Evolutionary conservation across 352 stramenopile genomes (phyloP).

Genomic region (Saprolegnia diclina): DNA sequence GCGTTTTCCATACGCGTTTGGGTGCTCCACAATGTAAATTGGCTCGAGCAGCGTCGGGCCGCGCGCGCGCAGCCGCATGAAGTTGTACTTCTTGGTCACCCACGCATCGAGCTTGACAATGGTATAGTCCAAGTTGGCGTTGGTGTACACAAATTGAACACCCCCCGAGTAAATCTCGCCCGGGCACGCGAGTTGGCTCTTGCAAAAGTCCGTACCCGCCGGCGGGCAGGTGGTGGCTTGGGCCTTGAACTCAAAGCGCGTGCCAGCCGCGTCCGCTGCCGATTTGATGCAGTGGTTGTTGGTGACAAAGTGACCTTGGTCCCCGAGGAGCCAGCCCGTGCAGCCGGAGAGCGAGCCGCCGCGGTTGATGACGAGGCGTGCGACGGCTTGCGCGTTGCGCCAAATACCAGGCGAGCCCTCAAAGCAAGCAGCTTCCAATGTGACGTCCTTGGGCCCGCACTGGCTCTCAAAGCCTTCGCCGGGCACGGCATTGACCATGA

Average conservation of each 20-base stretch:
- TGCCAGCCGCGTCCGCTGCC: constrained; percentile 38
- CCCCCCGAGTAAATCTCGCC: constrained; percentile 34
- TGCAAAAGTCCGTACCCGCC: constrained; percentile 26
- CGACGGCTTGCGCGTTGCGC: constrained; percentile 43
- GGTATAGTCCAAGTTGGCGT: constrained; percentile 47
- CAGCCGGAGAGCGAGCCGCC: constrained; percentile 29
- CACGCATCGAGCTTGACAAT: constrained; percentile 44
- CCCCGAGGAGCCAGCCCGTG: constrained; percentile 59
- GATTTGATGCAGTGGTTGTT: constrained; percentile 60
- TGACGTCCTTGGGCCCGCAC: constrained; percentile 7
- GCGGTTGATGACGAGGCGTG: constrained; percentile 46
- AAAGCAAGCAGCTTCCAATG: constrained; percentile 46
- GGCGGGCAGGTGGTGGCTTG: constrained; percentile 41
- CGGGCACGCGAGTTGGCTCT: constrained; percentile 34
- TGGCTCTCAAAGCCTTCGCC: not conserved
- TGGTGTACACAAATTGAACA: constrained; percentile 43
- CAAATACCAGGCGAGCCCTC: constrained; percentile 48
- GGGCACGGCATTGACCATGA: not conserved
- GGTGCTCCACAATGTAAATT: constrained; percentile 68
- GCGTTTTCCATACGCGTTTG: constrained; percentile 46
- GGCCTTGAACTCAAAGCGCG: constrained; percentile 53
- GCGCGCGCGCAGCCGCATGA: constrained; percentile 35
- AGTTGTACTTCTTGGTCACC: constrained; percentile 41
- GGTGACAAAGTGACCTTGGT: constrained; percentile 54
- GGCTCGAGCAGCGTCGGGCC: constrained; percentile 45